Evolutionary conservation across 305 asterid species (phyloP).

Genomic region (Solanum chacoense): DNA sequence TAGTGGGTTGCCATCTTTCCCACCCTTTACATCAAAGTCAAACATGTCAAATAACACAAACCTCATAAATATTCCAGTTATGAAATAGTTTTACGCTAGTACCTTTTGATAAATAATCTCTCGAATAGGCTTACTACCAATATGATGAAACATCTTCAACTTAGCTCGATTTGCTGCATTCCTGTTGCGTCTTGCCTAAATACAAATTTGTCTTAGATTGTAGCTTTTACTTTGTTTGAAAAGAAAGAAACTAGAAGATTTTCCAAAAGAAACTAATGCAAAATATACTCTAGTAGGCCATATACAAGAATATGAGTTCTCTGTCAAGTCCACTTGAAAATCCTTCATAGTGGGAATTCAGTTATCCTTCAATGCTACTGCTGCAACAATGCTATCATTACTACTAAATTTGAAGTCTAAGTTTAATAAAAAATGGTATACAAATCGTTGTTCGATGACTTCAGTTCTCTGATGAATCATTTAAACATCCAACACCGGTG

Average conservation of each 20-base stretch:
- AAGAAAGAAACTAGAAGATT: not conserved
- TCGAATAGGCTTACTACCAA: not conserved
- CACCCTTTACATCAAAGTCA: not conserved
- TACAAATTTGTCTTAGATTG: not conserved
- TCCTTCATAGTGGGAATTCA: not conserved
- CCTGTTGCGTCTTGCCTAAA: not conserved
- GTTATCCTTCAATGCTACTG: not conserved
- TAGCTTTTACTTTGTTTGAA: not conserved
- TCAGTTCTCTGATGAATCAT: not conserved
- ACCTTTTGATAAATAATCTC: not conserved
- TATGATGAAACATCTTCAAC: not conserved
- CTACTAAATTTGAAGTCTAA: not conserved
- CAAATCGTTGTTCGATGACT: not conserved
- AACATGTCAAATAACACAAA: not conserved
- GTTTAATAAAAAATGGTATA: not conserved
- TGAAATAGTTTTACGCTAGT: not conserved
- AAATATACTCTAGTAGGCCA: not conserved
- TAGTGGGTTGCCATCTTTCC: not conserved
- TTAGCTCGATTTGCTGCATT: not conserved
- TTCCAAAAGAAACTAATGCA: not conserved
- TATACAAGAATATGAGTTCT: not conserved
- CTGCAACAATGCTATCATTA: too few relatives aligned
- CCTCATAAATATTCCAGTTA: not conserved
- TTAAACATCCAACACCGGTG: not conserved
- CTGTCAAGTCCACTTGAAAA: not conserved